Evolutionary conservation across 805 yeast species (phyloP).

Genomic region (Candida dendrica): DNA sequence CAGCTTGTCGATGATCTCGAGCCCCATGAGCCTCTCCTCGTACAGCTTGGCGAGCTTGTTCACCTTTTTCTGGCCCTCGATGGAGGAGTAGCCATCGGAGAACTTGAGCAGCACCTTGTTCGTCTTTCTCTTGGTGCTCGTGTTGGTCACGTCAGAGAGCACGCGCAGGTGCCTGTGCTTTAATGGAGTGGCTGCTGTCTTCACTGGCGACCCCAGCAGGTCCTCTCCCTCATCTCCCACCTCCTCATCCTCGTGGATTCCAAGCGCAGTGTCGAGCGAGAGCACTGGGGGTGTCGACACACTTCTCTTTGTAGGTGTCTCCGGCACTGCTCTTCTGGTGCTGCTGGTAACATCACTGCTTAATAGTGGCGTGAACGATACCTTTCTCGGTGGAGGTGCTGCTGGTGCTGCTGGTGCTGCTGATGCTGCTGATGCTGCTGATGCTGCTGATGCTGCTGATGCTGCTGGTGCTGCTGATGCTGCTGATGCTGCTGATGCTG

Average conservation of each 20-base stretch:
- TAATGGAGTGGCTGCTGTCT: background rate
- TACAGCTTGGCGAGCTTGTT: slow-evolving; percentile 55
- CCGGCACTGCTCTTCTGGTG: slow-evolving; percentile 1
- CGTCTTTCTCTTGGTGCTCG: slow-evolving; percentile 5
- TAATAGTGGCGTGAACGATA: slow-evolving; percentile 9
- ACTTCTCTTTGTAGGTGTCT: background rate
- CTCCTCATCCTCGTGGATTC: background rate
- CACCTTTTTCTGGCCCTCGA: slow-evolving; percentile 41
- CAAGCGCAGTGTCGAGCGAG: background rate
- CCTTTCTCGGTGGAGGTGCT: slow-evolving; percentile 10
- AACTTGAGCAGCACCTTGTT: slow-evolving; percentile 13
- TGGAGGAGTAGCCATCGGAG: slow-evolving; percentile 24
- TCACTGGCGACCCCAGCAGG: background rate
- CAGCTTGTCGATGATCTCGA: slow-evolving; percentile 27
- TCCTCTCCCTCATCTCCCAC: background rate
- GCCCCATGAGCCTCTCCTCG: slow-evolving; percentile 46
- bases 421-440: slow-evolving; percentile 10
- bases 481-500: slow-evolving; percentile 6
- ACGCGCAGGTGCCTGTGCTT: slow-evolving; percentile 7
- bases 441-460: slow-evolving; percentile 3
- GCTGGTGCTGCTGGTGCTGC: slow-evolving; percentile 11
- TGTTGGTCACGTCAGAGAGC: slow-evolving; percentile 14
- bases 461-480: background rate
- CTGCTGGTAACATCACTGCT: slow-evolving; percentile 4
- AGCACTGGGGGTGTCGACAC: background rate